phyloP scores from a whole-genome alignment of 176 grass and related monocot species.

The Panicum miliaceum region DNA sequence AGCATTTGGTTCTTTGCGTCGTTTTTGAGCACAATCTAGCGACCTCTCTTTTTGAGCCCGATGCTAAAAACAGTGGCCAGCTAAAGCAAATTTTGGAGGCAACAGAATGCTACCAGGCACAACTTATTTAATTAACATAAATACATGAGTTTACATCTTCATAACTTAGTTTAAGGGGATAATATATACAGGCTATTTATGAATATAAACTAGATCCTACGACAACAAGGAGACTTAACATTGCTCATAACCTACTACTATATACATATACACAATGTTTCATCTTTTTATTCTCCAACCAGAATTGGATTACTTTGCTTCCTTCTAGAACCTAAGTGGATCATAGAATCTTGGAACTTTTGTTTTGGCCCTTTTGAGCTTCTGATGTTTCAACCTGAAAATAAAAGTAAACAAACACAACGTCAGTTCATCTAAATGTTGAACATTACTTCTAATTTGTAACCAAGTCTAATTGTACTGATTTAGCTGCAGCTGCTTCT shows the following conservation, averaged over 20 bases:
- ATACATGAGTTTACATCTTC: conserved; percentile 44
- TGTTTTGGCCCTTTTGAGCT: conserved; percentile 19
- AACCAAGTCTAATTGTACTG: not conserved
- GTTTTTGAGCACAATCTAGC: conserved; percentile 41
- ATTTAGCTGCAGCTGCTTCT: conserved; percentile 21
- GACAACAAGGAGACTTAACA: not conserved
- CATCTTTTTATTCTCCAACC: conserved; percentile 53
- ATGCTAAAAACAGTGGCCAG: conserved; percentile 19
- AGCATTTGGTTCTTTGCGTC: conserved; percentile 40
- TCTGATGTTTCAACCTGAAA: conserved; percentile 48
- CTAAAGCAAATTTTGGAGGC: conserved; percentile 7
- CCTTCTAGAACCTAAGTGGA: conserved; percentile 25
- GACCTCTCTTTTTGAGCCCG: conserved; percentile 6
- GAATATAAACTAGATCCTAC: conserved; percentile 45
- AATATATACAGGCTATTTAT: conserved; percentile 27
- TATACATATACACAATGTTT: conserved; percentile 26
- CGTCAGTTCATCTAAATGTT: conserved; percentile 31
- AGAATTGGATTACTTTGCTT: conserved; percentile 44
- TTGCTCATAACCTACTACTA: conserved; percentile 47
- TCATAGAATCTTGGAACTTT: conserved; percentile 7
- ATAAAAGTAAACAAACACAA: not conserved
- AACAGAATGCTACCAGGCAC: conserved; percentile 16
- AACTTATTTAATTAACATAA: conserved; percentile 18
- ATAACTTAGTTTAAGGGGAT: conserved; percentile 22
- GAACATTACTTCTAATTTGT: conserved; percentile 10